A percentile compares a stretch with the other conserved stretches of the same genome.
phyloP scores from a whole-genome alignment of 2,329 filamentous ascomycete genomes.

The Fusarium nodosum region DNA sequence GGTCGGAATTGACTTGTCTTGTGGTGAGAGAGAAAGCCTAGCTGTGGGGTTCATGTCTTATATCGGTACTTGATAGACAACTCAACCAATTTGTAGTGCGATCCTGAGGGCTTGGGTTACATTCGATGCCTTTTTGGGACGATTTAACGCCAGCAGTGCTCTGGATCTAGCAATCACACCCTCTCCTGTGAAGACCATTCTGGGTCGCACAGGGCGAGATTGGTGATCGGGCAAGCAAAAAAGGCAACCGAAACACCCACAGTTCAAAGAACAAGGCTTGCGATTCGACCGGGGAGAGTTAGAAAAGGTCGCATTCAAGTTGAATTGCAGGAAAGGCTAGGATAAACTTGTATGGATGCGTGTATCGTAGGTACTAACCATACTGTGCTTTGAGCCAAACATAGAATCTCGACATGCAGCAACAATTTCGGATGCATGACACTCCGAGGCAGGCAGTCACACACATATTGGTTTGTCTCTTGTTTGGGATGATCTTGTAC shows the following conservation, averaged over 20 bases:
- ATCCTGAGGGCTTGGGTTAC: conserved; percentile 7
- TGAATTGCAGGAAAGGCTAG: conserved; percentile 31
- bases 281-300: conserved; percentile 27
- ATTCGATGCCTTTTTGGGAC: conserved; percentile 12
- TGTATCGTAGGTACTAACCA: neutral
- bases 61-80: conserved; percentile 27
- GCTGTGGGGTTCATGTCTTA: conserved; percentile 42
- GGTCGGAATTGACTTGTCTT: conserved; percentile 8
- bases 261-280: conserved; percentile 19
- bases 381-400: conserved; percentile 25
- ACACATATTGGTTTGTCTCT: conserved; percentile 35
- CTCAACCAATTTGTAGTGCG: conserved; percentile 11
- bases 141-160: conserved; percentile 38
- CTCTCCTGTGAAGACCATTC: conserved; percentile 29
- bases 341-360: conserved; percentile 25
- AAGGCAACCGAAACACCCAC: conserved; percentile 35
- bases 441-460: conserved; percentile 48
- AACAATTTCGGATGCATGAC: conserved; percentile 50
- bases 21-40: conserved; percentile 46
- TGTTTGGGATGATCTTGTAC: conserved; percentile 12
- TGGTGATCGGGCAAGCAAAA: conserved; percentile 35
- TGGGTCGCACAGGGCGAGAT: conserved; percentile 33
- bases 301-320: conserved; percentile 25
- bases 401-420: conserved; percentile 47
- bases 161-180: conserved; percentile 38